A percentile compares a stretch with the other conserved stretches of the same genome.
Evolutionary conservation across 345 rosid species (phyloP).

Genomic region (Lepidium aucheri): DNA sequence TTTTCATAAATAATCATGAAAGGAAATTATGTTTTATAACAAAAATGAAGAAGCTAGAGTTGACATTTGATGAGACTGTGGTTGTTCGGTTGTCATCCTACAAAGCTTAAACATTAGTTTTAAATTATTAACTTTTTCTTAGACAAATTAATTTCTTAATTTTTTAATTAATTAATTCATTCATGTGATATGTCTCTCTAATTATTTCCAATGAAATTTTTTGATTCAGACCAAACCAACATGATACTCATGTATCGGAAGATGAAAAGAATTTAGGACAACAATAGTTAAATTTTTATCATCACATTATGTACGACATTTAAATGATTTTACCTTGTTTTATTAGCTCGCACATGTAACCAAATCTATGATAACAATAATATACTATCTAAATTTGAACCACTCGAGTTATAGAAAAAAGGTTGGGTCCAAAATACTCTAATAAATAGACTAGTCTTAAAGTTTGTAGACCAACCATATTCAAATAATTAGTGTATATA

Average conservation of each 20-base stretch:
- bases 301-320: too few relatives aligned
- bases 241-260: too few relatives aligned
- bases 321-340: too few relatives aligned
- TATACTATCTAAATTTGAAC: too few relatives aligned
- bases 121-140: not conserved
- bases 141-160: not conserved
- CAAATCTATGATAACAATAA: not conserved
- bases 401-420: too few relatives aligned
- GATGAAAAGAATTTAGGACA: too few relatives aligned
- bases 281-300: too few relatives aligned
- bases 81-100: slow-evolving; percentile 22
- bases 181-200: slow-evolving; percentile 19
- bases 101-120: not conserved
- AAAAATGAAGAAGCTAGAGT: not conserved
- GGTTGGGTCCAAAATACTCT: too few relatives aligned
- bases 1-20: not conserved
- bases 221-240: too few relatives aligned
- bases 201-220: not conserved
- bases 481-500: not conserved
- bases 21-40: not conserved
- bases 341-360: too few relatives aligned
- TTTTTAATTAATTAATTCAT: not conserved
- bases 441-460: not conserved
- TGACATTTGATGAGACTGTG: slow-evolving; percentile 25
- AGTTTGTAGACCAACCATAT: not conserved